Percentiles rank a stretch among this genome's conserved stretches.
Conservation (phyloP, 129 eudicot species). For the Ambrosia artemisiifolia region DNA sequence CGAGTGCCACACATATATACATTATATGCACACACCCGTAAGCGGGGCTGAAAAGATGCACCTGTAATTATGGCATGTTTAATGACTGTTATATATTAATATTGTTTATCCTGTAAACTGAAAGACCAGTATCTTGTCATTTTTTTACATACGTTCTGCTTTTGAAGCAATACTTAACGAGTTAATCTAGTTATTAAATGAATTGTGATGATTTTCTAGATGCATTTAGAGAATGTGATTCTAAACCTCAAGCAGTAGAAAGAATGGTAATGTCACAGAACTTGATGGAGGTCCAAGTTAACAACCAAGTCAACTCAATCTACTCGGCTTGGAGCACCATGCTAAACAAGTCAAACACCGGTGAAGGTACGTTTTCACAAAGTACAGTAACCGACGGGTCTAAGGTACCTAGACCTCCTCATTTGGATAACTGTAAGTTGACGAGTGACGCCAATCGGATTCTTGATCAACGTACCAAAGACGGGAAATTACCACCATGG, state of each 20-base stretch:
- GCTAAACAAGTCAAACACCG: slow-evolving; percentile 40
- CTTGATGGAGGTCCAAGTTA: slow-evolving; percentile 18
- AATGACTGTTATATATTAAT: too few species aligned
- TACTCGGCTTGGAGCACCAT: slow-evolving; percentile 59
- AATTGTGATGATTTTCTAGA: slow-evolving; percentile 25
- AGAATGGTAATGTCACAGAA: slow-evolving; percentile 34
- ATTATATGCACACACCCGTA: too few species aligned
- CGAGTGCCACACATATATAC: too few species aligned
- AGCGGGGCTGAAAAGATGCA: too few species aligned
- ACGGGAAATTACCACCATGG: slow-evolving; percentile 72
- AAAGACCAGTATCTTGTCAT: too few species aligned
- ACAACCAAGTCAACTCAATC: slow-evolving; percentile 39
- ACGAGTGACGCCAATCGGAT: slow-evolving; percentile 38
- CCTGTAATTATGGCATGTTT: too few species aligned
- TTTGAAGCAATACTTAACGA: not conserved
- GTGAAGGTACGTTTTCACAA: slow-evolving; percentile 23
- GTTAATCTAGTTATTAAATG: too few species aligned
- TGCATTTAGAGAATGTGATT: slow-evolving; percentile 33
- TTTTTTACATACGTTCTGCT: not conserved
- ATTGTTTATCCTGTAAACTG: too few species aligned
- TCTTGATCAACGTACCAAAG: slow-evolving; percentile 51
- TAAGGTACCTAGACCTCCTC: slow-evolving; percentile 65
- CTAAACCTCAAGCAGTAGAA: slow-evolving; percentile 32
- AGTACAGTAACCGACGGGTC: slow-evolving; percentile 11
- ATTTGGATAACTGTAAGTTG: slow-evolving; percentile 75